These are phyloP conservation scores for Juglanconis oblonga DNA, from an alignment of 2,329 filamentous ascomycete species.

Conservation along the genomic window DNA sequence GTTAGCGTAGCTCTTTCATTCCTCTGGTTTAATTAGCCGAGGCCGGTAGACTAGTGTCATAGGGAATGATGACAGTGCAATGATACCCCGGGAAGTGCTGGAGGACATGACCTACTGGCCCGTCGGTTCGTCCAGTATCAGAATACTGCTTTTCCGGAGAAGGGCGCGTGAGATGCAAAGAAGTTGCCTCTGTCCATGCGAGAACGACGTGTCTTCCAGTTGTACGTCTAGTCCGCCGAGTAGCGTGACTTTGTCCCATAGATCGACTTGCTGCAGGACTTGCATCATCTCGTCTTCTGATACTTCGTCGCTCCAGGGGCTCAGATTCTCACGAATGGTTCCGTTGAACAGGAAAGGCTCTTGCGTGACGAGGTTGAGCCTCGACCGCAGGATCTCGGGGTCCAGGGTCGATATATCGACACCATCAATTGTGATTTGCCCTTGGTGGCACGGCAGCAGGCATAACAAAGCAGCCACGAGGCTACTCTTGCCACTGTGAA, in stretches of 20 bases:
- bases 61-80: background rate
- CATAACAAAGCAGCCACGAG: constrained; percentile 15
- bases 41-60: background rate
- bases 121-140: constrained; percentile 38
- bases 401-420: constrained; percentile 14
- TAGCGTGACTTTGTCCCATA: constrained; percentile 38
- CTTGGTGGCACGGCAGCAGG: constrained; percentile 13
- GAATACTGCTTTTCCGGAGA: constrained; percentile 29
- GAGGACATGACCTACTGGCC: constrained; percentile 25
- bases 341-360: constrained; percentile 48
- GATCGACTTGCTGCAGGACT: constrained; percentile 44
- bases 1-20: background rate
- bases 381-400: background rate
- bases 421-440: constrained; percentile 15
- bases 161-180: constrained; percentile 40
- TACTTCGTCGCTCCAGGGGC: constrained; percentile 36
- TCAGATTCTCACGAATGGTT: constrained; percentile 44
- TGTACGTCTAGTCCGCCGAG: constrained; percentile 36
- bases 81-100: background rate
- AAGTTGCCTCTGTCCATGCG: constrained; percentile 44
- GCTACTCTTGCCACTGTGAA: constrained; percentile 19
- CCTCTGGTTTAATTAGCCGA: background rate
- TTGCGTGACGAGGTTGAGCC: constrained; percentile 46
- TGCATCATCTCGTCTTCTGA: constrained; percentile 40
- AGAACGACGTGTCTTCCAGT: constrained; percentile 31